Percentiles rank a stretch among this genome's conserved stretches.
These are phyloP conservation scores for Nicotiana noctiflora DNA, from an alignment of 257 asterid genomes.

Conservation along the genomic window DNA sequence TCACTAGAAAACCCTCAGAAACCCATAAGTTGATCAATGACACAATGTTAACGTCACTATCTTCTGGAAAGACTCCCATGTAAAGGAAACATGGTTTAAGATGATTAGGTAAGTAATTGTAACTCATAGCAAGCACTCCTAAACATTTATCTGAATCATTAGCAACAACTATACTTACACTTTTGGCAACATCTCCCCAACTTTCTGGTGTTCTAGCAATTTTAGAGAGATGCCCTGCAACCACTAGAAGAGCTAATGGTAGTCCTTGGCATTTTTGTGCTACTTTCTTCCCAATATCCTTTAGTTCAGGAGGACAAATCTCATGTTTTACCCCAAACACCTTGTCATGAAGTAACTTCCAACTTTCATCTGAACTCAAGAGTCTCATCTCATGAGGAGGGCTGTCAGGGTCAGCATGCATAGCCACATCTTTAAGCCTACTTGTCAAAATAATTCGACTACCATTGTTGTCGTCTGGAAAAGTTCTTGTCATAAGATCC, in stretches of 20 bases:
- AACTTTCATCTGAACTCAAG: not conserved
- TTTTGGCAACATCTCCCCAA: not conserved
- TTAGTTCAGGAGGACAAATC: not conserved
- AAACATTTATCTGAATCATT: not conserved
- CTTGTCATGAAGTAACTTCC: not conserved
- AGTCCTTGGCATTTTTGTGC: not conserved
- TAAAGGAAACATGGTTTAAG: not conserved
- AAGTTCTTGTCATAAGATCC: not conserved
- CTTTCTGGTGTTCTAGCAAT: not conserved
- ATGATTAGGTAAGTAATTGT: not conserved
- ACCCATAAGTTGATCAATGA: conserved; percentile 8
- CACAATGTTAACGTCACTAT: not conserved
- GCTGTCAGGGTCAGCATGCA: not conserved
- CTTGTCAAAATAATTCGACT: conserved; percentile 8
- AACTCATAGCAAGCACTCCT: not conserved
- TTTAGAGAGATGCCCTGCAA: not conserved
- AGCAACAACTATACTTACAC: not conserved
- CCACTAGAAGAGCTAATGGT: not conserved
- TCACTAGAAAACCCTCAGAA: not conserved
- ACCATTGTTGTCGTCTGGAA: not conserved
- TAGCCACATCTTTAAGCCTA: not conserved
- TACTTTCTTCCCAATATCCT: not conserved
- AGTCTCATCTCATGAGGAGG: not conserved
- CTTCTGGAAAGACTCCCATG: conserved; percentile 3
- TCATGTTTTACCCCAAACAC: not conserved